Conservation (phyloP, 257 asterid genomes). For the Haberlea rhodopensis region DNA sequence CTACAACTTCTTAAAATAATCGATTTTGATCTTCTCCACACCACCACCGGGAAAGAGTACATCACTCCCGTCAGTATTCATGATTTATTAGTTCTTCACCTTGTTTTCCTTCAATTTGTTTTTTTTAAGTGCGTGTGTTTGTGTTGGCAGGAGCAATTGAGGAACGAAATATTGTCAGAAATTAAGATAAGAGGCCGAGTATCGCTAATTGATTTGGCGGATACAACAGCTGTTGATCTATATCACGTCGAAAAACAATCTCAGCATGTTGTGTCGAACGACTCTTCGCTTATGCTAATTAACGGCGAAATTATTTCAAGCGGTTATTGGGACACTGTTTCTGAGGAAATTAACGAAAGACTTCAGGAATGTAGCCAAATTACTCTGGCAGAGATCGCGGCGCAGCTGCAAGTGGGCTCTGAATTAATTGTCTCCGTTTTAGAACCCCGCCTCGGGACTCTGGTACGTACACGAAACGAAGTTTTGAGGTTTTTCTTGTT, state of each 20-base stretch:
- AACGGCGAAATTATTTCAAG: slow-evolving; percentile 87
- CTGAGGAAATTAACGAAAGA: slow-evolving; percentile 91
- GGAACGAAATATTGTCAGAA: slow-evolving; percentile 64
- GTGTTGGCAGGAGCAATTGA: slow-evolving; percentile 73
- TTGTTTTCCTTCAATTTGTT: not conserved
- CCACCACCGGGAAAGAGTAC: slow-evolving; percentile 89
- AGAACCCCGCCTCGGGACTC: slow-evolving; percentile 84
- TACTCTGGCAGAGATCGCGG: slow-evolving; percentile 92
- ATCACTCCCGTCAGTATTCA: slow-evolving; percentile 66
- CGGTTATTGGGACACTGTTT: slow-evolving; percentile 79
- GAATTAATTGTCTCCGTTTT: slow-evolving; percentile 72
- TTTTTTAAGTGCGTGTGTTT: slow-evolving; percentile 26
- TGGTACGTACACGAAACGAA: slow-evolving; percentile 42
- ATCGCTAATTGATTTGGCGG: slow-evolving; percentile 84
- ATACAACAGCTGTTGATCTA: slow-evolving; percentile 68
- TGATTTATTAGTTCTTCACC: not conserved
- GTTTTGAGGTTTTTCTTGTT: not conserved
- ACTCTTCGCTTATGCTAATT: slow-evolving; percentile 65
- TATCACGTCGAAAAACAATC: slow-evolving; percentile 91
- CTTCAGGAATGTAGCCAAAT: slow-evolving; percentile 97
- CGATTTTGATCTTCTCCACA: slow-evolving; percentile 95
- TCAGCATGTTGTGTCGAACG: slow-evolving; percentile 59
- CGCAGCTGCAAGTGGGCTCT: slow-evolving; percentile 86
- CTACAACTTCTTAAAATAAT: slow-evolving; percentile 76
- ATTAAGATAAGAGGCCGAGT: slow-evolving; percentile 68